Base-by-base conservation (phyloP, 176 grass and related monocot genomes). In the Metroxylon sagu region DNA sequence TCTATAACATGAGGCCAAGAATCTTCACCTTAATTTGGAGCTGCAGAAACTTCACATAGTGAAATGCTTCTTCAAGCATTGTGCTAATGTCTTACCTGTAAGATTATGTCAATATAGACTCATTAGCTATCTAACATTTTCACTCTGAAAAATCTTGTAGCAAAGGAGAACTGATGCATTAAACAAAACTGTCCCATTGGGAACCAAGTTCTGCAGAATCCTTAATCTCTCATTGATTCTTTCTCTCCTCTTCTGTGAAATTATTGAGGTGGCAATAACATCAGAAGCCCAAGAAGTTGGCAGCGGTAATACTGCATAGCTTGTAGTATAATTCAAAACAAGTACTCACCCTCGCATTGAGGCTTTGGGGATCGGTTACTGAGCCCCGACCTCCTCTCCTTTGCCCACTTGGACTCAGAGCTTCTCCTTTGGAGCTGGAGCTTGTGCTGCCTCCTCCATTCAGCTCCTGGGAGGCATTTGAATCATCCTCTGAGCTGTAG, bases 11-110 rank as follows among this genome's bases (percentile, higher is more conserved):
- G 5, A 39, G 7, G 6, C 6, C 7, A 8, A 39, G 35, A 39
- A 30, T 39, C 21, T 54, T 77, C 63, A 81, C 89, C 73, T 95
- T 95, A 48, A 95, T 95, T 70, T 95, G 89, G 48, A 83, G 68
- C 73, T 83, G 89, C 67, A 95, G 79, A 19, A 89, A 86, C 68
- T 95, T 95, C 28, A 95, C 89, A 70, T 86, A 89, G 6, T 86
- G 49, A n/a, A 85, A 76, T 25, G 89, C 85, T 76, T 89, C 89
- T 71, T 95, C 89, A 56, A 95, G 82, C 89, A 95, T 89, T 59
- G 85, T 95, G 73, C 89, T 95, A 59, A 95, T 83, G 59, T 95
- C 85, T n/a, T 49, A 95, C 89, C 85, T 95, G 60, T 26, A 80
- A 75, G 55, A 66, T 5, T 8, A 56, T 8, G 30, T 25, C 56